Evolutionary conservation across 345 rosid species (phyloP).

Genomic region (Conringia planisiliqua): DNA sequence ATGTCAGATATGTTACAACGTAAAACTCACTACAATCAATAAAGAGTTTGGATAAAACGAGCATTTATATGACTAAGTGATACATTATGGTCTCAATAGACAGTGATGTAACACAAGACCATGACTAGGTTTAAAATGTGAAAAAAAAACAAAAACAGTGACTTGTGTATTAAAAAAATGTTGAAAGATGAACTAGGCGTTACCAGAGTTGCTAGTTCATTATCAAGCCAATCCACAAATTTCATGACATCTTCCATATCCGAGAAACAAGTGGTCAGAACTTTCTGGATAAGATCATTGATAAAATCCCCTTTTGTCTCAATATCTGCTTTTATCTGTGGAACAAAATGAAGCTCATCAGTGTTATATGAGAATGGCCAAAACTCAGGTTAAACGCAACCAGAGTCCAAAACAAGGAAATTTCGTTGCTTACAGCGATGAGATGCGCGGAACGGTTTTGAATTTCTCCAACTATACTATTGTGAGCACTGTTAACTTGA

Average conservation of each 20-base stretch:
- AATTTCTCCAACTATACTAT: constrained; percentile 84
- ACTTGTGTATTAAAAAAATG: not conserved
- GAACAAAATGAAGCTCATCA: not conserved
- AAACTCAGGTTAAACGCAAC: not conserved
- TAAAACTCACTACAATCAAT: not conserved
- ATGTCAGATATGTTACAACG: not conserved
- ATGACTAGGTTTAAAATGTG: not conserved
- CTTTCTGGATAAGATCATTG: constrained; percentile 64
- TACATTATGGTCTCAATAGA: not conserved
- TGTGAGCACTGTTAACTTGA: constrained; percentile 48
- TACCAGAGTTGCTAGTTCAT: constrained; percentile 73
- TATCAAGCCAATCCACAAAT: constrained; percentile 82
- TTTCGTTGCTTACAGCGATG: constrained; percentile 58
- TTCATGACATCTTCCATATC: constrained; percentile 73
- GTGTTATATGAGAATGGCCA: not conserved
- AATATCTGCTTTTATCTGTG: constrained; percentile 76
- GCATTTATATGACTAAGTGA: constrained; percentile 1
- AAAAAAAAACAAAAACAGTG: not conserved
- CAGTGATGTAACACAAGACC: not conserved
- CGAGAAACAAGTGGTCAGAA: constrained; percentile 55
- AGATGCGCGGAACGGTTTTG: constrained; percentile 86
- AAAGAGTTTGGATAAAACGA: not conserved
- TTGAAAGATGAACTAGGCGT: constrained; percentile 18
- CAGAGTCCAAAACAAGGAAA: not conserved
- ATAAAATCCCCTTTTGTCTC: constrained; percentile 82